Evolutionary conservation across 805 yeast species (phyloP).

Genomic region (Saturnispora serradocipensis): DNA sequence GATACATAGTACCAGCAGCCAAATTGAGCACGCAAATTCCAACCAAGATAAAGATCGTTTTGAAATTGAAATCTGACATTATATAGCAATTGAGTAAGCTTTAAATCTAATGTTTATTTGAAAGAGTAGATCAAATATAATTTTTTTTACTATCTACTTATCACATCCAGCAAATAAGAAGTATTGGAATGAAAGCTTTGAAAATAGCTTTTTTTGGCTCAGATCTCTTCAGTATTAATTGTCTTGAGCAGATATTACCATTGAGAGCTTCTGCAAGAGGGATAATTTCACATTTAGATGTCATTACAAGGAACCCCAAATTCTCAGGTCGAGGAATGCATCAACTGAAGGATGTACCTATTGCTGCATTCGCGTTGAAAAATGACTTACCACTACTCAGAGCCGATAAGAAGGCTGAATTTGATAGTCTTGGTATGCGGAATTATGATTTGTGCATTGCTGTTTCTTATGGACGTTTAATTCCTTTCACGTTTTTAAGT

Average conservation of each 20-base stretch:
- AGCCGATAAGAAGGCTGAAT: slow-evolving; percentile 43
- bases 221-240: slow-evolving; percentile 55
- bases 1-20: slow-evolving; percentile 65
- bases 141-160: not conserved
- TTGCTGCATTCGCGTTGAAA: slow-evolving; percentile 32
- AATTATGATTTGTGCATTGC: slow-evolving; percentile 68
- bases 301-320: slow-evolving; percentile 58
- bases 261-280: slow-evolving; percentile 4
- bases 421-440: slow-evolving; percentile 16
- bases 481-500: slow-evolving; percentile 52
- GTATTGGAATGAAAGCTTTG: slow-evolving; percentile 4
- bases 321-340: slow-evolving; percentile 50
- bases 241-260: slow-evolving; percentile 35
- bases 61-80: not conserved
- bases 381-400: slow-evolving; percentile 32
- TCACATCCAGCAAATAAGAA: not conserved
- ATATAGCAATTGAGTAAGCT: not conserved
- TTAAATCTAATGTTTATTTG: not conserved
- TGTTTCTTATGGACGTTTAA: slow-evolving; percentile 79
- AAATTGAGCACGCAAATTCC: slow-evolving; percentile 25
- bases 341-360: slow-evolving; percentile 42
- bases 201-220: slow-evolving; percentile 68
- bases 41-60: slow-evolving; percentile 14
- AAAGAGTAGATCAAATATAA: not conserved
- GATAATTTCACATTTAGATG: slow-evolving; percentile 33